phyloP scores from a whole-genome alignment of 352 stramenopile species.

The Plasmopara viticola region DNA sequence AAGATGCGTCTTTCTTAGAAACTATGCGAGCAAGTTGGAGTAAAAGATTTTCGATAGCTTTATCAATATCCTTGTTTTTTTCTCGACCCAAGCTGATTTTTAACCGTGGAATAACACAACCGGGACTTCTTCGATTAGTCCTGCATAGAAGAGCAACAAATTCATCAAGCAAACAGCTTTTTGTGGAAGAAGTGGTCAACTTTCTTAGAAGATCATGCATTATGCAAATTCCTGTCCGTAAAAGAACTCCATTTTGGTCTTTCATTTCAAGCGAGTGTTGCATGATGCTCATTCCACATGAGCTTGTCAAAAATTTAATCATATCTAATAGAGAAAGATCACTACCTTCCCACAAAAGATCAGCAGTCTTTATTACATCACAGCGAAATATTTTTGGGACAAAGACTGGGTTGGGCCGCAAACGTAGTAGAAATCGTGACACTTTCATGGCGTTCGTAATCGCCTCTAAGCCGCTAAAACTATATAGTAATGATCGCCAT shows the following conservation, averaged over 20 bases:
- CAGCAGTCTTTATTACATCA: background rate
- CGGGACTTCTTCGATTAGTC: background rate
- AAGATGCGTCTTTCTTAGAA: slow-evolving; percentile 29
- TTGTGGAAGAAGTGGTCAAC: slow-evolving; percentile 36
- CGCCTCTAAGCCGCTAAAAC: slow-evolving; percentile 1
- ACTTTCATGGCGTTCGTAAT: slow-evolving; percentile 6
- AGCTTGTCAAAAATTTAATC: slow-evolving; percentile 15
- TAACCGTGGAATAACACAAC: background rate
- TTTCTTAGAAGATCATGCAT: slow-evolving; percentile 50
- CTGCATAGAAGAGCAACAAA: slow-evolving; percentile 16
- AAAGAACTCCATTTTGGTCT: slow-evolving; percentile 15
- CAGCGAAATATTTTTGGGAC: slow-evolving; percentile 3
- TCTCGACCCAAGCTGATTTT: slow-evolving; percentile 1
- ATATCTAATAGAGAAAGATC: slow-evolving; percentile 13
- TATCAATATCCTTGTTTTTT: slow-evolving; percentile 9
- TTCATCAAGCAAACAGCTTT: slow-evolving; percentile 35
- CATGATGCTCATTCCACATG: slow-evolving; percentile 4
- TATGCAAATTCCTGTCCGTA: slow-evolving; percentile 32
- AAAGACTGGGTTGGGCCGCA: slow-evolving; percentile 15
- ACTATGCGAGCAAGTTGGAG: slow-evolving; percentile 37
- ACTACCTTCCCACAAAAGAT: background rate
- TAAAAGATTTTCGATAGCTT: slow-evolving; percentile 50
- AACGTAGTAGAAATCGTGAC: slow-evolving; percentile 10
- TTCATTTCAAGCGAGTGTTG: slow-evolving; percentile 6
- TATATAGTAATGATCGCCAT: background rate